Percentiles rank a stretch among this genome's conserved stretches.
Evolutionary conservation across 2,329 filamentous ascomycete species (phyloP).

Genomic region (Cephalotrichum gorgonifer): DNA sequence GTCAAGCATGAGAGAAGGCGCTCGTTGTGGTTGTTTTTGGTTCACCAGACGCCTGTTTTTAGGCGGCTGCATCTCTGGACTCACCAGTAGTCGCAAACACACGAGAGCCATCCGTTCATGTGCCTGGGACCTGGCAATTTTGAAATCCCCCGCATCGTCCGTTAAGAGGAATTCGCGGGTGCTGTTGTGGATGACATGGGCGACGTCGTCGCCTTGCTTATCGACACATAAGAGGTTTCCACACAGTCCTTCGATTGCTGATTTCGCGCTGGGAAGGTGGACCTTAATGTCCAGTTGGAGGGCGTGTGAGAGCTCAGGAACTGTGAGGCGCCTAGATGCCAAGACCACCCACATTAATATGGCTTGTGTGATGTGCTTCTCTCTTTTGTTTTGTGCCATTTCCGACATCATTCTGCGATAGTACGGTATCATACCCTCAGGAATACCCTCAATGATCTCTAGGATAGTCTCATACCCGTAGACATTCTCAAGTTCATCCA

Average conservation of each 20-base stretch:
- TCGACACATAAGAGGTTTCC: conserved; percentile 19
- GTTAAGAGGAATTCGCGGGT: conserved; percentile 17
- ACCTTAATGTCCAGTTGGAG: conserved; percentile 16
- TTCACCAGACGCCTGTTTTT: neutral
- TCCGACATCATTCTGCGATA: conserved; percentile 11
- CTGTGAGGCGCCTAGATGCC: conserved; percentile 11
- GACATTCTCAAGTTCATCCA: conserved; percentile 17
- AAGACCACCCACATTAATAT: conserved; percentile 17
- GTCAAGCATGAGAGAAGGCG: neutral
- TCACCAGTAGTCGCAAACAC: conserved; percentile 13
- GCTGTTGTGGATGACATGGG: conserved; percentile 16
- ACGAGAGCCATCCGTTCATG: conserved; percentile 15
- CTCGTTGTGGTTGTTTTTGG: neutral
- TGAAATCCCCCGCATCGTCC: conserved; percentile 13
- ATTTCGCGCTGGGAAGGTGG: conserved; percentile 10
- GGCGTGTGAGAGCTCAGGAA: conserved; percentile 16
- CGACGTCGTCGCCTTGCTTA: conserved; percentile 8
- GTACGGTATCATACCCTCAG: conserved; percentile 19
- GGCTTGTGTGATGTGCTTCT: conserved; percentile 15
- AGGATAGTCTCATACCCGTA: conserved; percentile 14
- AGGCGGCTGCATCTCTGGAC: neutral
- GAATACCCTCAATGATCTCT: conserved; percentile 18
- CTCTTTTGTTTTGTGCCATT: conserved; percentile 16
- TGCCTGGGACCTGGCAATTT: conserved; percentile 10
- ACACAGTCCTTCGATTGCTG: conserved; percentile 15